These are phyloP conservation scores for Phytophthora cactorum DNA, from an alignment of 352 stramenopile species.

Conservation along the genomic window DNA sequence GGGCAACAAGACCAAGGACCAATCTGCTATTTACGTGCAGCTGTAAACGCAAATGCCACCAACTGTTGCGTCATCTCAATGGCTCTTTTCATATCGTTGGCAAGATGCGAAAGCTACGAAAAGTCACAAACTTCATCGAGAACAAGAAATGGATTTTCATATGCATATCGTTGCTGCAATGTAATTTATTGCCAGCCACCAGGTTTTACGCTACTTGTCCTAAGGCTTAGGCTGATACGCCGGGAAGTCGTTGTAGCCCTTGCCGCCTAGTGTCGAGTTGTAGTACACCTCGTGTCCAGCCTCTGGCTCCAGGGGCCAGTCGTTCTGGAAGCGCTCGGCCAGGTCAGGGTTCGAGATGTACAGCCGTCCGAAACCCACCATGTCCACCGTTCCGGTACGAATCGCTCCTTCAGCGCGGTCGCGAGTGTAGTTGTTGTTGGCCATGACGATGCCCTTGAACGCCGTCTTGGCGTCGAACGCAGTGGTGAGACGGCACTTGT, in stretches of 20 bases:
- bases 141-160: constrained; percentile 7
- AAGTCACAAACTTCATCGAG: not conserved
- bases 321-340: constrained; percentile 38
- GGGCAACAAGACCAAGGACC: constrained; percentile 9
- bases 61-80: not conserved
- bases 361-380: constrained; percentile 44
- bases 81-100: too few relatives aligned
- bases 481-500: constrained; percentile 38
- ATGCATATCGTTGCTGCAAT: not conserved
- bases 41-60: constrained; percentile 12
- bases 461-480: constrained; percentile 32
- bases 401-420: constrained; percentile 39
- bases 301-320: constrained; percentile 28
- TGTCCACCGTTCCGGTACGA: constrained; percentile 35
- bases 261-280: constrained; percentile 28
- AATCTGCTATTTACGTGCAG: constrained; percentile 35
- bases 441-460: constrained; percentile 43
- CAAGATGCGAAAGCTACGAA: not conserved
- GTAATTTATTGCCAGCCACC: too few relatives aligned
- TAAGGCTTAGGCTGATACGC: constrained; percentile 21
- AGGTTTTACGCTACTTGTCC: not conserved
- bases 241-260: constrained; percentile 39
- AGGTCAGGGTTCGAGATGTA: constrained; percentile 59
- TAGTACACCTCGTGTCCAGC: constrained; percentile 34
- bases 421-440: constrained; percentile 44